A percentile compares a stretch with the other conserved stretches of the same genome.
These are phyloP conservation scores for Neofusicoccum cordaticola DNA, from an alignment of 2,329 filamentous ascomycete genomes.

Conservation along the genomic window DNA sequence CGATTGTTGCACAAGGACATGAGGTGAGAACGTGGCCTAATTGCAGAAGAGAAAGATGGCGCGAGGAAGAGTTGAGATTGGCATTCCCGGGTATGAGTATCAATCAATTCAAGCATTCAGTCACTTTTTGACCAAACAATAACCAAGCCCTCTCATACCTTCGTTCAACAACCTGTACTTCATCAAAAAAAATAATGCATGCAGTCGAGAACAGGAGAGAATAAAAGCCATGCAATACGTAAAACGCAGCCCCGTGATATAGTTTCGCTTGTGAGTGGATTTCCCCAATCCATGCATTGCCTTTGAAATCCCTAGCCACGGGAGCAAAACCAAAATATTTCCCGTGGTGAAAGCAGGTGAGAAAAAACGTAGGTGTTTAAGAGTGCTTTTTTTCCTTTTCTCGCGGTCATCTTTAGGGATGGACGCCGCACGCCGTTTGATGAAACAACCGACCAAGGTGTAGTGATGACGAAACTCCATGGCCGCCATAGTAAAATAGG, in stretches of 20 bases:
- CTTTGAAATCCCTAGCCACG: background rate
- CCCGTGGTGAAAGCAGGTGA: background rate
- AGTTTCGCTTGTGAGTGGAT: constrained; percentile 3
- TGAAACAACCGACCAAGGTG: background rate
- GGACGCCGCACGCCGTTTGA: background rate
- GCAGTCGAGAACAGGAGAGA: constrained; percentile 1
- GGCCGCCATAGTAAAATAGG: background rate
- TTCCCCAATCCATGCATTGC: constrained; percentile 6
- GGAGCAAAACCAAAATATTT: background rate
- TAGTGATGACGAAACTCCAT: constrained; percentile 1
- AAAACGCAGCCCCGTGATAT: background rate
- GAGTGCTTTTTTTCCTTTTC: background rate
- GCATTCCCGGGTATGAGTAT: constrained; percentile 10
- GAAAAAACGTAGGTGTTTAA: background rate
- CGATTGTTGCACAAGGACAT: background rate
- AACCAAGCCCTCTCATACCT: background rate
- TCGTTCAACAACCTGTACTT: background rate
- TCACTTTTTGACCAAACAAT: background rate
- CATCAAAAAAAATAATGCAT: constrained; percentile 1
- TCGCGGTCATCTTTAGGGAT: background rate
- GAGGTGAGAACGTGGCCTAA: no score
- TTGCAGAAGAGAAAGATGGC: no score
- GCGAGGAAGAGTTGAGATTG: background rate
- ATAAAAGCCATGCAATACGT: constrained; percentile 12
- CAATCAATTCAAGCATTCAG: background rate